phyloP scores from a whole-genome alignment of 208 protist genomes.

The Herpetomonas tarakana region DNA sequence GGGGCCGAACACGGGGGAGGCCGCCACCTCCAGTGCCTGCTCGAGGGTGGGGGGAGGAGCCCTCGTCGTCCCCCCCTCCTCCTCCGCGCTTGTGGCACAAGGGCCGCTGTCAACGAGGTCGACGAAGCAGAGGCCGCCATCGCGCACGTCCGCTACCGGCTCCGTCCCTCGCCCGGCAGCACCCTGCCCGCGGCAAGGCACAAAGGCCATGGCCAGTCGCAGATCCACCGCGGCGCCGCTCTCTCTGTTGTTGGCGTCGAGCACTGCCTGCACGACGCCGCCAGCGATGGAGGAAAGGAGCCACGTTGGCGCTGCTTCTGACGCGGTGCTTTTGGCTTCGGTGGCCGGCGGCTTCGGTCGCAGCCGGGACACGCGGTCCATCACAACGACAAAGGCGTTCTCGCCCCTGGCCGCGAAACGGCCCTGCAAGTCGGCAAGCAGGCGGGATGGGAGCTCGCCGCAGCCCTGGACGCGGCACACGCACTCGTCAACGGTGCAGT shows the following conservation, averaged over 20 bases:
- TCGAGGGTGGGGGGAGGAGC: not conserved
- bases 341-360: no score
- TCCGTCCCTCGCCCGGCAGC: slow-evolving; percentile 8
- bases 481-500: slow-evolving; percentile 39
- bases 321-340: no score
- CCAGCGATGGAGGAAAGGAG: not conserved
- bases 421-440: slow-evolving; percentile 16
- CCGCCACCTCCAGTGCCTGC: slow-evolving; percentile 26
- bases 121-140: not conserved
- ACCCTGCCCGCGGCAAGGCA: slow-evolving; percentile 11
- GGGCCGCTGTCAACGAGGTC: slow-evolving; percentile 9
- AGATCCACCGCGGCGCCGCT: slow-evolving; percentile 5
- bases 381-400: slow-evolving; percentile 29
- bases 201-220: not conserved
- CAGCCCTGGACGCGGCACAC: slow-evolving; percentile 10
- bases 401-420: slow-evolving; percentile 29
- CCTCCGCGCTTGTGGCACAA: slow-evolving; percentile 5
- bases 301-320: not conserved
- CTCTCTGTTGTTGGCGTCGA: not conserved
- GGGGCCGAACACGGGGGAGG: slow-evolving; percentile 38
- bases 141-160: not conserved
- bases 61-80: not conserved
- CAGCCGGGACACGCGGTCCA: slow-evolving; percentile 15
- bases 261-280: not conserved
- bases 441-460: slow-evolving; percentile 18